These are phyloP conservation scores for Penicillium frequentans DNA, from an alignment of 2,329 filamentous ascomycete species.

Conservation along the genomic window DNA sequence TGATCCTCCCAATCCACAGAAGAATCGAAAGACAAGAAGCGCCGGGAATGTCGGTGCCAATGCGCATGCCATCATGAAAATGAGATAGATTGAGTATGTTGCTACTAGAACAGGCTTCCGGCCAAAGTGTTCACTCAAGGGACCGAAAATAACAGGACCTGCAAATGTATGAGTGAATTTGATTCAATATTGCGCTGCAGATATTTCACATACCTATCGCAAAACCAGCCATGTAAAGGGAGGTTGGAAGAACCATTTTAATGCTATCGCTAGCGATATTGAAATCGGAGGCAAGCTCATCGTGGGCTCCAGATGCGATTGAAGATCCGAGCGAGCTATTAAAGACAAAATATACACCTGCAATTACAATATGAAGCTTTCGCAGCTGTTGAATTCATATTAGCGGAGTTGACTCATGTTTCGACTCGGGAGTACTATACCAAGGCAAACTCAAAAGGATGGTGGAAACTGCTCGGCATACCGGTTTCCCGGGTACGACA, in stretches of 20 bases:
- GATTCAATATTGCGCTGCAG: no score
- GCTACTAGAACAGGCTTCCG: constrained; percentile 43
- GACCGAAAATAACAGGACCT: constrained; percentile 38
- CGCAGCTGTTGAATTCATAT: neutral
- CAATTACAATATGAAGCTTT: constrained; percentile 11
- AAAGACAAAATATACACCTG: constrained; percentile 16
- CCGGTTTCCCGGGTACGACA: neutral
- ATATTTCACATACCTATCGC: neutral
- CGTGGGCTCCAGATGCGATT: constrained; percentile 16
- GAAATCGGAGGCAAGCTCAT: constrained; percentile 15
- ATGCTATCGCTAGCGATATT: constrained; percentile 15
- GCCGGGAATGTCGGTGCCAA: constrained; percentile 38
- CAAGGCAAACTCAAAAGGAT: neutral
- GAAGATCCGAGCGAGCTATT: constrained; percentile 21
- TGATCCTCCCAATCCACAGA: constrained; percentile 38
- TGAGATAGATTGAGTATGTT: constrained; percentile 44
- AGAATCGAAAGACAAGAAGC: constrained; percentile 41
- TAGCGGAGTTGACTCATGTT: neutral
- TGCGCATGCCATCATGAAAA: constrained; percentile 41
- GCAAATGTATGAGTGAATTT: constrained; percentile 20
- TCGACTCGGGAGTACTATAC: neutral
- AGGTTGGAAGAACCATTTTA: constrained; percentile 30
- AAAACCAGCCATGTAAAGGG: constrained; percentile 30
- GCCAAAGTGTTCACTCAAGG: constrained; percentile 39
- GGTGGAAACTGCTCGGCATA: neutral